A percentile compares a stretch with the other conserved stretches of the same genome.
Evolutionary conservation across 148 eudicot genomes (phyloP).

Genomic region (Chenopodium formosanum): DNA sequence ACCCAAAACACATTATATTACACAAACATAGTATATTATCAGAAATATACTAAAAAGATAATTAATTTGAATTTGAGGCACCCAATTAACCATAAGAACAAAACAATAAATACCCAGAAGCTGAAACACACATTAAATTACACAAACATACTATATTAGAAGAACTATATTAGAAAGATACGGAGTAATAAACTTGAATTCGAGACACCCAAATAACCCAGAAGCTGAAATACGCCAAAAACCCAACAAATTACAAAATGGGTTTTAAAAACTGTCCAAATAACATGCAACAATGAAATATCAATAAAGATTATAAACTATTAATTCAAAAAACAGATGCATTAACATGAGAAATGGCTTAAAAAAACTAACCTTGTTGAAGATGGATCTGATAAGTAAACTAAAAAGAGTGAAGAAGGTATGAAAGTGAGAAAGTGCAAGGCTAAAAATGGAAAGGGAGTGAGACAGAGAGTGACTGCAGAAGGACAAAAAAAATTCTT

Average conservation of each 20-base stretch:
- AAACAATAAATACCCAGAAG: constrained; percentile 21
- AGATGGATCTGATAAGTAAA: constrained; percentile 35
- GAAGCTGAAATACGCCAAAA: no score
- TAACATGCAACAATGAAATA: neutral
- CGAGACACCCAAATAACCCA: no score
- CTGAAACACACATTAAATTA: constrained; percentile 1
- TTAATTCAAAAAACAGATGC: neutral
- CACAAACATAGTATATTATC: neutral
- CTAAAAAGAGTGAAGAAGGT: constrained; percentile 6
- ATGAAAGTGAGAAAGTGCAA: neutral
- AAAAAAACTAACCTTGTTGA: constrained; percentile 28
- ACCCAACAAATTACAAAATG: no score
- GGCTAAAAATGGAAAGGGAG: neutral
- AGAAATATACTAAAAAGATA: neutral
- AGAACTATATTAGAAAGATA: neutral
- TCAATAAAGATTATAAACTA: neutral
- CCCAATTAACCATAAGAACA: neutral
- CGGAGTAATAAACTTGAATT: no score
- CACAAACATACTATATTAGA: neutral
- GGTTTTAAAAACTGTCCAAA: neutral
- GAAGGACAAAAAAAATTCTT: constrained; percentile 19
- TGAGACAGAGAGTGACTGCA: neutral
- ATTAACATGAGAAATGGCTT: neutral
- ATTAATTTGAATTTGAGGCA: neutral
- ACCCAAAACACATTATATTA: neutral